Evolutionary conservation across 2,329 filamentous ascomycete species (phyloP).

Genomic region (Fonsecaea erecta): DNA sequence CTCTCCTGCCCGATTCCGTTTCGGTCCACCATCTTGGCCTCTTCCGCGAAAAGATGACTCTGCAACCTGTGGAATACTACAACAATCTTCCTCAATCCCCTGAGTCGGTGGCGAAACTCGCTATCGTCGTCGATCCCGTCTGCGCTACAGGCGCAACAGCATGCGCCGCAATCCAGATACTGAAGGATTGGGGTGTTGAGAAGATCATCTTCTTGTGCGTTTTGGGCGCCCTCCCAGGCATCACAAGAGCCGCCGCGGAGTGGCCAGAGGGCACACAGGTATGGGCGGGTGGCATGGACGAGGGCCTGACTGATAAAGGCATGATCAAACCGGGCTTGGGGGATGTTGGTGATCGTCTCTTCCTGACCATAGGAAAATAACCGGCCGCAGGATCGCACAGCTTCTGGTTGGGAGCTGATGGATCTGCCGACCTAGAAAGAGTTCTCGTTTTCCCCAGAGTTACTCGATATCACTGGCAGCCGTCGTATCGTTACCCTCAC

Average conservation of each 20-base stretch:
- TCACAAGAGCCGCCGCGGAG: slow-evolving; percentile 71
- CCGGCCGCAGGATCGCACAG: not conserved
- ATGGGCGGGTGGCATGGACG: slow-evolving; percentile 82
- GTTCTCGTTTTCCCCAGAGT: not conserved
- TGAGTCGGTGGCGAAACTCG: slow-evolving; percentile 59
- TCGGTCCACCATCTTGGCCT: slow-evolving; percentile 92
- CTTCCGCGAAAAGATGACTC: slow-evolving; percentile 84
- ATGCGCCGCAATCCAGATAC: slow-evolving; percentile 83
- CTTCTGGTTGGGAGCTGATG: not conserved
- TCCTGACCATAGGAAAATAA: slow-evolving; percentile 84
- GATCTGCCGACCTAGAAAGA: not conserved
- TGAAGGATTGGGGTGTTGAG: slow-evolving; percentile 90
- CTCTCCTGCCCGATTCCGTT: slow-evolving; percentile 77
- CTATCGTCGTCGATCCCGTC: slow-evolving; percentile 86
- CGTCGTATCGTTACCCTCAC: not conserved
- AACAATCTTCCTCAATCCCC: slow-evolving; percentile 76
- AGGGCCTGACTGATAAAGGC: slow-evolving; percentile 72
- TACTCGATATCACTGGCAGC: not conserved
- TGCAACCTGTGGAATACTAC: slow-evolving; percentile 95
- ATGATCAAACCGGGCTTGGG: slow-evolving; percentile 92
- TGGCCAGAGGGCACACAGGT: slow-evolving; percentile 68
- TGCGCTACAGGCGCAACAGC: slow-evolving; percentile 93
- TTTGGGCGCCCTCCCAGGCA: slow-evolving; percentile 72
- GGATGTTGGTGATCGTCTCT: slow-evolving; percentile 88
- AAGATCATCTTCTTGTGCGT: slow-evolving; percentile 77